Percentiles rank a stretch among this genome's conserved stretches.
Evolutionary conservation across 345 rosid species (phyloP).

Genomic region (Linum trigynum): DNA sequence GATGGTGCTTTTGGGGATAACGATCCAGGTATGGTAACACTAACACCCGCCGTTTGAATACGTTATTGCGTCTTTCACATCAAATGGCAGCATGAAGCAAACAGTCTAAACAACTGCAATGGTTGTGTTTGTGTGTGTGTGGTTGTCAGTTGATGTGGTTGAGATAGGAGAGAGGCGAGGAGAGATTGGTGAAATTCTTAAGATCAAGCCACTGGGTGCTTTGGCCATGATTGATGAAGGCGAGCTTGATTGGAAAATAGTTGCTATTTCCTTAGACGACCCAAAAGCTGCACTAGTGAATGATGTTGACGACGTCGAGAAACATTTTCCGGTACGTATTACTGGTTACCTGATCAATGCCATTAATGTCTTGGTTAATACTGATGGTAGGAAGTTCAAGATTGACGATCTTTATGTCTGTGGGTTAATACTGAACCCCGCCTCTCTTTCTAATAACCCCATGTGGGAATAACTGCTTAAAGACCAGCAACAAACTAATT

Average conservation of each 20-base stretch:
- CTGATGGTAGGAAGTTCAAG: background rate
- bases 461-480: no score
- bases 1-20: conserved; percentile 93
- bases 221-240: conserved; percentile 98
- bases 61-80: background rate
- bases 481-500: no score
- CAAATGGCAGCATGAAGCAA: background rate
- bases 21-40: conserved; percentile 52
- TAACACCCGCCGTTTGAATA: no score
- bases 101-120: no score
- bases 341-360: background rate
- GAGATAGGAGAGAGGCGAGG: conserved; percentile 72
- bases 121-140: background rate
- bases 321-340: conserved; percentile 77
- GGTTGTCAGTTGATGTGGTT: conserved; percentile 67
- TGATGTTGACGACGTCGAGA: conserved; percentile 80
- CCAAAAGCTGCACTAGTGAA: conserved; percentile 87
- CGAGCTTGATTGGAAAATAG: conserved; percentile 97
- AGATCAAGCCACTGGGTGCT: conserved; percentile 81
- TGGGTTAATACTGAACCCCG: no score
- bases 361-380: background rate
- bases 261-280: conserved; percentile 86
- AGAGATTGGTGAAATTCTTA: conserved; percentile 68
- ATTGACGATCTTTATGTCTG: no score
- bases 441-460: no score